Evolutionary conservation across 106 monocot genomes (phyloP).

Genomic region (Dioscorea alata): DNA sequence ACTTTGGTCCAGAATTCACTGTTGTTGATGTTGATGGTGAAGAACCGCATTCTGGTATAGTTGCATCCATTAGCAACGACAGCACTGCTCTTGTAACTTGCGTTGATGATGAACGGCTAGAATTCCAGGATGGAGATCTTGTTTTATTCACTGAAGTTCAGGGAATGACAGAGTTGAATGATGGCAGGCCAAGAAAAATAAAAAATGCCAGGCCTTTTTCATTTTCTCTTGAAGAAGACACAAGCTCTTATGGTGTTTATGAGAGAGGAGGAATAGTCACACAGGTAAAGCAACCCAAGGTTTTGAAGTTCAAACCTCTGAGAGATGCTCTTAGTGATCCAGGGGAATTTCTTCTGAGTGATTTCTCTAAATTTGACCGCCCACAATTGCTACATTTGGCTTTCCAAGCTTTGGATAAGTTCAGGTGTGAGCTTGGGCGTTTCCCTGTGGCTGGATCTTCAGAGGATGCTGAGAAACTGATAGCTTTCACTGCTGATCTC

Average conservation of each 20-base stretch:
- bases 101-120: slow-evolving; percentile 89
- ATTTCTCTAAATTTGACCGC: slow-evolving; percentile 84
- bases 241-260: slow-evolving; percentile 62
- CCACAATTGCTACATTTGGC: slow-evolving; percentile 72
- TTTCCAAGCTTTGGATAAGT: slow-evolving; percentile 88
- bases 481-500: slow-evolving; percentile 34
- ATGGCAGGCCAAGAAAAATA: slow-evolving; percentile 85
- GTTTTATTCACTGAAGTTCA: slow-evolving; percentile 84
- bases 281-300: slow-evolving; percentile 83
- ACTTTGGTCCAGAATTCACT: slow-evolving; percentile 91
- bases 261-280: slow-evolving; percentile 84
- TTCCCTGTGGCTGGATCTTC: slow-evolving; percentile 73
- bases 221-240: slow-evolving; percentile 83
- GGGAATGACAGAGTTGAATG: slow-evolving; percentile 89
- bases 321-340: slow-evolving; percentile 66
- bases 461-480: slow-evolving; percentile 56
- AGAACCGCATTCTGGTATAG: slow-evolving; percentile 87
- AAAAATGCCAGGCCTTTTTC: slow-evolving; percentile 58
- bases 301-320: slow-evolving; percentile 65
- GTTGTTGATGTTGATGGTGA: slow-evolving; percentile 91
- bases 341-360: slow-evolving; percentile 84
- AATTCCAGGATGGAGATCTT: slow-evolving; percentile 93
- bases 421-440: slow-evolving; percentile 46
- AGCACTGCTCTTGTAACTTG: slow-evolving; percentile 66
- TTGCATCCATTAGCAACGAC: slow-evolving; percentile 80